Evolutionary conservation across 768 basidiomycete genomes (phyloP).

Genomic region (Rhizopogon vesiculosus): DNA sequence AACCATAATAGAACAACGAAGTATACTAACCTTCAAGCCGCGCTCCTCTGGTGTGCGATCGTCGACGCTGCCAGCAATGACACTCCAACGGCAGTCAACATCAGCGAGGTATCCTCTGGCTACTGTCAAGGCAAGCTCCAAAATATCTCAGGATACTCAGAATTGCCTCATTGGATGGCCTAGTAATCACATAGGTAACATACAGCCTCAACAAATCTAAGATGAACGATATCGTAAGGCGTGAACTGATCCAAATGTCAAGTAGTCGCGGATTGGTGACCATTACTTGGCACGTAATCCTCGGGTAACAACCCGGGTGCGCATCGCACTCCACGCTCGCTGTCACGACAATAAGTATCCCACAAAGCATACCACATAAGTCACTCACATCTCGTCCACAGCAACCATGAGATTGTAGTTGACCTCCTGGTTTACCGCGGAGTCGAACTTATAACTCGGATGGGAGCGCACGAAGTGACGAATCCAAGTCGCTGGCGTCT

Average conservation of each 20-base stretch:
- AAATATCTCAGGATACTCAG: no score
- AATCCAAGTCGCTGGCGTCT: conserved; percentile 92
- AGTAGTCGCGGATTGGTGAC: conserved; percentile 18
- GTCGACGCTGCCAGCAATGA: conserved; percentile 97
- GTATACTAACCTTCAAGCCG: conserved; percentile 60
- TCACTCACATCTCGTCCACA: conserved; percentile 84
- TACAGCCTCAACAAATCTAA: neutral
- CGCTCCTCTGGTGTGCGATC: conserved; percentile 96
- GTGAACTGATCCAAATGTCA: neutral
- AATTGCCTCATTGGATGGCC: no score
- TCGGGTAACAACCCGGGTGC: conserved; percentile 59
- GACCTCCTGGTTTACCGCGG: conserved; percentile 86
- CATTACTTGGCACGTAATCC: conserved; percentile 41
- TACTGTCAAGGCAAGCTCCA: no score
- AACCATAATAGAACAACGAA: conserved; percentile 3
- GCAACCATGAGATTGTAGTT: conserved; percentile 91
- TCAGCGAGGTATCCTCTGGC: conserved; percentile 93
- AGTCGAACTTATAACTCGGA: conserved; percentile 86
- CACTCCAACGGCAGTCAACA: conserved; percentile 98
- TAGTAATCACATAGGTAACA: no score
- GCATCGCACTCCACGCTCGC: conserved; percentile 64
- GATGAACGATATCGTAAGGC: neutral
- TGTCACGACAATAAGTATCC: conserved; percentile 20
- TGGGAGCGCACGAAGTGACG: conserved; percentile 88
- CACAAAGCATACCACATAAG: neutral